Conservation (phyloP, 768 basidiomycete genomes). For the Lactarius sp. region DNA sequence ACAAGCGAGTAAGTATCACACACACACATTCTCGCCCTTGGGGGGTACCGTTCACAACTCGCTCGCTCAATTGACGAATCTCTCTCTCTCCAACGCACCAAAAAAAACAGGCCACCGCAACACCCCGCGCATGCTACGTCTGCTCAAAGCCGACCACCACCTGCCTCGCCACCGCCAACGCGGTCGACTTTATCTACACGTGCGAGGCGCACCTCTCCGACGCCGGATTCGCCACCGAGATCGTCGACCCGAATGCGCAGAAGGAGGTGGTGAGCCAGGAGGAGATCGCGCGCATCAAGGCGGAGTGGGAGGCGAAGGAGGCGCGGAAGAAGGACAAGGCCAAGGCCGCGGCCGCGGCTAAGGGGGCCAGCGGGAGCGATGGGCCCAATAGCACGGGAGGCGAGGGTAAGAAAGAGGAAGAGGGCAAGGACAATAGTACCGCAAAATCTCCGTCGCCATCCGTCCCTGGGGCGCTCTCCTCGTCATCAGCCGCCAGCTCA, state of each 20-base stretch:
- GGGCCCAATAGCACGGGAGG: constrained; percentile 33
- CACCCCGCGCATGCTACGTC: constrained; percentile 70
- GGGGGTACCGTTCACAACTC: too few species aligned
- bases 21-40: neutral
- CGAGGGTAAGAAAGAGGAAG: constrained; percentile 37
- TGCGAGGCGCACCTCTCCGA: constrained; percentile 81
- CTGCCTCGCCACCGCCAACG: constrained; percentile 80
- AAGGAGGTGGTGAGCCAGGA: constrained; percentile 50
- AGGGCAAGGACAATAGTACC: constrained; percentile 34
- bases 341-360: constrained; percentile 36
- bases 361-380: constrained; percentile 25
- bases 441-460: constrained; percentile 32
- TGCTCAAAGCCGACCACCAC: constrained; percentile 77
- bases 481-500: constrained; percentile 20
- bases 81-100: neutral
- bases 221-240: constrained; percentile 60
- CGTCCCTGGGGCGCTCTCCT: constrained; percentile 31
- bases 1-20: constrained; percentile 66
- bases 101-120: constrained; percentile 64
- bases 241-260: constrained; percentile 36
- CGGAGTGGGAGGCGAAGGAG: constrained; percentile 76
- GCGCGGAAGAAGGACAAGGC: constrained; percentile 49
- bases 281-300: constrained; percentile 73
- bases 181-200: constrained; percentile 80
- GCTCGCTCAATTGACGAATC: too few species aligned